These are phyloP conservation scores for Agrocybe praecox DNA, from an alignment of 768 basidiomycete genomes.

Conservation along the genomic window DNA sequence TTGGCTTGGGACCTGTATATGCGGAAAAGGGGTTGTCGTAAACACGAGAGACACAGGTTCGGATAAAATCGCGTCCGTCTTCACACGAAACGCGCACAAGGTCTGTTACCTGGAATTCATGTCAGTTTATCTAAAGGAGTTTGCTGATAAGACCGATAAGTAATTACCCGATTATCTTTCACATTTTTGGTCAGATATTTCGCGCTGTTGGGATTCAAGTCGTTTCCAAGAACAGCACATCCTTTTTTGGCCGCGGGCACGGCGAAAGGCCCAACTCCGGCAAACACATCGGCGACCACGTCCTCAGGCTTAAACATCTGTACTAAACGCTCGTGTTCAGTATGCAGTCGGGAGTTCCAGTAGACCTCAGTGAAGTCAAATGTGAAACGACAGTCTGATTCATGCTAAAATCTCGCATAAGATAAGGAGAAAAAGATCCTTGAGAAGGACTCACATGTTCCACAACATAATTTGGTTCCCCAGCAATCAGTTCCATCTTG, in stretches of 20 bases:
- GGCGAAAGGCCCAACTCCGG: slow-evolving; percentile 96
- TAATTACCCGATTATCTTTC: slow-evolving; percentile 67
- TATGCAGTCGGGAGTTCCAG: slow-evolving; percentile 95
- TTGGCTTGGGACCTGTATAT: slow-evolving; percentile 50
- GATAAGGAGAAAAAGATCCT: not conserved
- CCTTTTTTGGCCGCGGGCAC: slow-evolving; percentile 93
- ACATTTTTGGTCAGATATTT: slow-evolving; percentile 79
- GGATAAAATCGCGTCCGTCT: slow-evolving; percentile 90
- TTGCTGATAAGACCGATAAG: slow-evolving; percentile 1
- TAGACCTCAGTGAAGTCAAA: slow-evolving; percentile 97
- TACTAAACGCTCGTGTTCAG: slow-evolving; percentile 89
- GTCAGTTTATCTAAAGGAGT: slow-evolving; percentile 1
- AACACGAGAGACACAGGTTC: slow-evolving; percentile 48
- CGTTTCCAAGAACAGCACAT: slow-evolving; percentile 88
- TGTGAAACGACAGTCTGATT: slow-evolving; percentile 83
- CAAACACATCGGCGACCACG: slow-evolving; percentile 91
- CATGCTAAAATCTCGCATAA: slow-evolving; percentile 51
- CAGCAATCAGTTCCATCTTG: slow-evolving; percentile 95
- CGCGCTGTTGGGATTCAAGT: slow-evolving; percentile 88
- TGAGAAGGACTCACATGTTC: slow-evolving; percentile 63
- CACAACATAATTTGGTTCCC: slow-evolving; percentile 84
- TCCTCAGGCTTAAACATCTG: slow-evolving; percentile 70
- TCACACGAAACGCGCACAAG: slow-evolving; percentile 74
- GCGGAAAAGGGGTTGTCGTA: slow-evolving; percentile 71
- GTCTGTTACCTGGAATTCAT: slow-evolving; percentile 57